These are phyloP conservation scores for Malassezia furfur DNA, from an alignment of 1,284 basidiomycete genomes.

Conservation along the genomic window DNA sequence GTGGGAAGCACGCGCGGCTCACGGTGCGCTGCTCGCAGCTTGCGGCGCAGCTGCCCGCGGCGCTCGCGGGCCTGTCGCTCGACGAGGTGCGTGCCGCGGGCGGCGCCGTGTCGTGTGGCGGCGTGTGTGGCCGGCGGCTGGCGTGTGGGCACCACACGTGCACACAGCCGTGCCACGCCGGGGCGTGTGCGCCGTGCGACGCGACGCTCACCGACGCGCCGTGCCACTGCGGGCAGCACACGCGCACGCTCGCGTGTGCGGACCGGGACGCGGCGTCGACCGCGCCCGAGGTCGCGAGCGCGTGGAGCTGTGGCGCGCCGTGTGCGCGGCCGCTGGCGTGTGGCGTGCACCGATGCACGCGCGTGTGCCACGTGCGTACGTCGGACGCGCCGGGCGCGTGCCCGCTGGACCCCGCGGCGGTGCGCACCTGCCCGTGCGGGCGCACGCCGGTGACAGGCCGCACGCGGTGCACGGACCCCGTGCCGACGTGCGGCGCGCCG, in stretches of 20 bases:
- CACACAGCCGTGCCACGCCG: conserved; percentile 31
- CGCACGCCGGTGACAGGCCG: conserved; percentile 23
- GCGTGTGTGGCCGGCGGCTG: conserved; percentile 29
- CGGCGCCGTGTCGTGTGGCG: conserved; percentile 32
- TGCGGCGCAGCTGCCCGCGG: conserved; percentile 13
- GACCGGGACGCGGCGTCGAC: conserved; percentile 23
- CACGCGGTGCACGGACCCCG: conserved; percentile 30
- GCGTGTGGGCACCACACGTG: conserved; percentile 40
- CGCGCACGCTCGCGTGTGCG: conserved; percentile 33
- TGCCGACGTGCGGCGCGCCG: conserved; percentile 32
- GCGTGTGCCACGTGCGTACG: conserved; percentile 31
- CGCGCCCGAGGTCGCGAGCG: conserved; percentile 6
- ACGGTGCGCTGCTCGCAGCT: conserved; percentile 41
- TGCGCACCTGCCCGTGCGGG: conserved; percentile 41
- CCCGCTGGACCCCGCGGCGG: conserved; percentile 28
- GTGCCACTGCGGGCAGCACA: conserved; percentile 41
- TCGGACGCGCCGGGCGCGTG: conserved; percentile 16
- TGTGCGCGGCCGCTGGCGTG: conserved; percentile 35
- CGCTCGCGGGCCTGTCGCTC: conserved; percentile 15
- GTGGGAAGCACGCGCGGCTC: conserved; percentile 27
- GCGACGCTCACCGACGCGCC: conserved; percentile 18
- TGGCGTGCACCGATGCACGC: conserved; percentile 32
- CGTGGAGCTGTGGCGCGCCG: conserved; percentile 27
- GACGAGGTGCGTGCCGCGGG: background rate
- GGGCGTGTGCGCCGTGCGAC: conserved; percentile 31